A percentile compares a stretch with the other conserved stretches of the same genome.
Evolutionary conservation across 495 filamentous ascomycete genomes (phyloP).

Genomic region (Lasiosphaeria miniovina): DNA sequence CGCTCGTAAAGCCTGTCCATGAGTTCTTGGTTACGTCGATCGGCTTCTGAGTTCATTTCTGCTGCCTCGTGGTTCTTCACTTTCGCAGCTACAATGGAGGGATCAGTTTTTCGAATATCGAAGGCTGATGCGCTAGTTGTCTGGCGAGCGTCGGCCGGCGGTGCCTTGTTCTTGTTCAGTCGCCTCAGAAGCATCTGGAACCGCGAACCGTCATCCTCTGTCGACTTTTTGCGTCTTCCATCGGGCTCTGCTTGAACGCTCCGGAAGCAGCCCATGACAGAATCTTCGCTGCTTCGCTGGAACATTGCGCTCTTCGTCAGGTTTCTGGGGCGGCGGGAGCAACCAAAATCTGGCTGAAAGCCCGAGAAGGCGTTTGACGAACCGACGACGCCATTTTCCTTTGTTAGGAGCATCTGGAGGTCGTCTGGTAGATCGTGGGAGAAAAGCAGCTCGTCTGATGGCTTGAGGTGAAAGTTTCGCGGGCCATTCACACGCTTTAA

Average conservation of each 20-base stretch:
- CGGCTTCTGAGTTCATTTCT: not conserved
- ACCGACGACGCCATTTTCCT: not conserved
- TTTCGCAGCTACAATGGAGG: constrained; percentile 24
- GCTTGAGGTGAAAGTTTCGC: not conserved
- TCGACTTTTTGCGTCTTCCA: no score
- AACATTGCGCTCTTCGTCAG: not conserved
- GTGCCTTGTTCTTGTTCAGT: constrained; percentile 11
- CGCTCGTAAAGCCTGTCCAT: not conserved
- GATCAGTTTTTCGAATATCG: constrained; percentile 9
- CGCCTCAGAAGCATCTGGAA: constrained; percentile 25
- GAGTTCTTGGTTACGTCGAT: no score
- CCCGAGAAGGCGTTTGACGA: not conserved
- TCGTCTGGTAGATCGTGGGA: constrained; percentile 6
- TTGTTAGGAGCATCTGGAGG: constrained; percentile 5
- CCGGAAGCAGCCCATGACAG: constrained; percentile 1
- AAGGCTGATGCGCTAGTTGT: not conserved
- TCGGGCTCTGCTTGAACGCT: not conserved
- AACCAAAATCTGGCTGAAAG: not conserved
- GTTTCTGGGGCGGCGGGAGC: not conserved
- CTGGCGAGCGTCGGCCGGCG: not conserved
- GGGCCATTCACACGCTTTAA: constrained; percentile 14
- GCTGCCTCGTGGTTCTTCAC: constrained; percentile 10
- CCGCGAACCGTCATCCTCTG: constrained; percentile 15
- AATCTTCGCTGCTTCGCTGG: not conserved
- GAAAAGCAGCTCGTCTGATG: constrained; percentile 1